Evolutionary conservation across 2,329 filamentous ascomycete species (phyloP).

Genomic region (Dothidotthia symphoricarpi): DNA sequence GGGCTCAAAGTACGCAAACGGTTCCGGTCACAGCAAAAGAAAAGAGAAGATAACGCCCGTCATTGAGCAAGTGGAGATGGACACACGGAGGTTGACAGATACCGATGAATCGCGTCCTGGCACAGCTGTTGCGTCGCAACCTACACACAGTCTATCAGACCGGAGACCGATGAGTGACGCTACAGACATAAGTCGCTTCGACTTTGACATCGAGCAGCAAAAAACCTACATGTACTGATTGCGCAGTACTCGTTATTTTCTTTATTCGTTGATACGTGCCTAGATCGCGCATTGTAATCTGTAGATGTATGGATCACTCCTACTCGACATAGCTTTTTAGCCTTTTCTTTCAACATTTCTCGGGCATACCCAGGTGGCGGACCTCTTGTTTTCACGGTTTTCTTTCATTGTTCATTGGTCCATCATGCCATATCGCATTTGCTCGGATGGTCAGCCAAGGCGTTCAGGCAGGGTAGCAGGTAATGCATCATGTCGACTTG

Average conservation of each 20-base stretch:
- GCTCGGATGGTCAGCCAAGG: constrained; percentile 7
- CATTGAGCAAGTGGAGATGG: constrained; percentile 36
- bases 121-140: constrained; percentile 19
- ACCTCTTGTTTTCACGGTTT: constrained; percentile 15
- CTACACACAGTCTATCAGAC: constrained; percentile 16
- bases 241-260: constrained; percentile 14
- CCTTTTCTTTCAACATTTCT: background rate
- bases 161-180: constrained; percentile 34
- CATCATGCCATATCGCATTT: constrained; percentile 1
- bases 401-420: constrained; percentile 9
- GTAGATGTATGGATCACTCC: no score
- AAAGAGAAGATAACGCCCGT: constrained; percentile 35
- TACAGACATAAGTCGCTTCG: constrained; percentile 37
- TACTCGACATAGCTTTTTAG: no score
- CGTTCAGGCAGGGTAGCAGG: constrained; percentile 8
- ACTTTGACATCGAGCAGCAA: constrained; percentile 38
- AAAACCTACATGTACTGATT: constrained; percentile 39
- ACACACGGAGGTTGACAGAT: constrained; percentile 31
- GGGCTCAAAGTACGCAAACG: constrained; percentile 32
- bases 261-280: constrained; percentile 9
- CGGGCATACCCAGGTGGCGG: constrained; percentile 14
- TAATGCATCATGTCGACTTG: constrained; percentile 19
- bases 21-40: constrained; percentile 31
- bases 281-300: no score
- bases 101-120: constrained; percentile 25